Evolutionary conservation across 139 green algal species (phyloP), one percentile per base, ranked within the genome.

Genomic region (Edaphochlamys debaryana): DNA sequence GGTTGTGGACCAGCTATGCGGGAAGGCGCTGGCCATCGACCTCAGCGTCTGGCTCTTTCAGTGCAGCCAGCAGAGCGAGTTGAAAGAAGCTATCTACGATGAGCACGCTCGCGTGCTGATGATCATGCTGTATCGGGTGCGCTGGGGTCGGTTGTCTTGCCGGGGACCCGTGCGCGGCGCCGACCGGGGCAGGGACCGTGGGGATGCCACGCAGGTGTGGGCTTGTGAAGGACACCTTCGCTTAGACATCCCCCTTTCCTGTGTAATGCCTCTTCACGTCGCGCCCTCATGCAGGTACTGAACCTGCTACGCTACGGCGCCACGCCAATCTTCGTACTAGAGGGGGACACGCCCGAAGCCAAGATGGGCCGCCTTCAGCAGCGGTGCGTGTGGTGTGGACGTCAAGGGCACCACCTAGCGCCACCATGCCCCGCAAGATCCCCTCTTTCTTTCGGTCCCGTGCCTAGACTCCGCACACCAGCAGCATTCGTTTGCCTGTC

Each of bases 291-390:
- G 45, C 80, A 95, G 92, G 85, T 85, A 22, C 58, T 92, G 40
- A 94, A 94, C 80, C 91, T 90, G 81, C 87, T 96, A 67, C 89
- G 93, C n/a, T 87, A 93, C 67, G 93, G 90, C 32, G 90, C 82
- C 71, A 71, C 92, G 27, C 93, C 93, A 0, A 84, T 96, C 30
- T 84, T 93, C 40, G 93, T 96, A 11, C 82, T 92, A 38, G 93
- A 96, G 64, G 93, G 93, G 9, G 52, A 50, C 30, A 72, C 89
- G 23, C 92, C 92, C 0, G 56, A 64, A 4, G 92, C 90, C 41
- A 96, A 96, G 84, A 80, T 74, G 30, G 88, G 83, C 27, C 80
- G 72, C 34, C 88, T 95, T 76, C 77, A 85, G 32, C 64, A 84
- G 60, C 83, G 92, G 70, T 92, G 67, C 29, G 74, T n/a, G n/a